A percentile compares a stretch with the other conserved stretches of the same genome.
Conservation (phyloP, 176 grass and related monocot genomes). For the Bolboschoenus planiculmis region DNA sequence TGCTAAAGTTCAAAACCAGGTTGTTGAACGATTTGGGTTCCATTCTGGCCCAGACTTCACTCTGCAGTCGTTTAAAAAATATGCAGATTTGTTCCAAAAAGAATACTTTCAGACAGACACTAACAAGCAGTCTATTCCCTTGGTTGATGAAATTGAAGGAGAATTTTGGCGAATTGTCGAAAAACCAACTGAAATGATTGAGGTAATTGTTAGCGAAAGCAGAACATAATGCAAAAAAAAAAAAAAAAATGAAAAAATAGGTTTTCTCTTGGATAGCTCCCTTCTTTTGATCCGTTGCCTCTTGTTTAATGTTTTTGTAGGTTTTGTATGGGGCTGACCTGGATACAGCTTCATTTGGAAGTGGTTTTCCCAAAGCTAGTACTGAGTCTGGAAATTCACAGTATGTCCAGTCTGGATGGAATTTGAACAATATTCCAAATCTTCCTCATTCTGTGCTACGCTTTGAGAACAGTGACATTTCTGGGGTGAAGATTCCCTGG, state of each 20-base stretch:
- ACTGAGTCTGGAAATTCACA: constrained; percentile 38
- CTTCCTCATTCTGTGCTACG: constrained; percentile 73
- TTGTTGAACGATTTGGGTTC: constrained; percentile 80
- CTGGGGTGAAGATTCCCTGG: constrained; percentile 92
- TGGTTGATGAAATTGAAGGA: constrained; percentile 72
- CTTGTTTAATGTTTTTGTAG: constrained; percentile 22
- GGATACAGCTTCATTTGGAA: constrained; percentile 73
- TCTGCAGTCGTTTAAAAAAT: constrained; percentile 65
- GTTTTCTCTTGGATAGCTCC: background rate
- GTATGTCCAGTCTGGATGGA: constrained; percentile 67
- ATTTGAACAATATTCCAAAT: constrained; percentile 75
- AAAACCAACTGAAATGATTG: constrained; percentile 77
- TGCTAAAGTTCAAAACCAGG: constrained; percentile 31
- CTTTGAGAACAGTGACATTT: constrained; percentile 71
- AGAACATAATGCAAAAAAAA: background rate
- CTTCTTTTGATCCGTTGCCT: background rate
- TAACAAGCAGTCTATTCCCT: constrained; percentile 25
- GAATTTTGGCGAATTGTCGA: constrained; percentile 94
- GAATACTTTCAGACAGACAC: constrained; percentile 54
- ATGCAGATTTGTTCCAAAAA: constrained; percentile 70
- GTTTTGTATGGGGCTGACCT: constrained; percentile 88
- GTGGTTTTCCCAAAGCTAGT: constrained; percentile 59
- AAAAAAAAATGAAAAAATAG: background rate
- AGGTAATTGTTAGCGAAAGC: constrained; percentile 31
- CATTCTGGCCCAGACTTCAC: constrained; percentile 77